Conservation (phyloP, 2,329 filamentous ascomycete species). For the Penicillium fuscoglaucum region DNA sequence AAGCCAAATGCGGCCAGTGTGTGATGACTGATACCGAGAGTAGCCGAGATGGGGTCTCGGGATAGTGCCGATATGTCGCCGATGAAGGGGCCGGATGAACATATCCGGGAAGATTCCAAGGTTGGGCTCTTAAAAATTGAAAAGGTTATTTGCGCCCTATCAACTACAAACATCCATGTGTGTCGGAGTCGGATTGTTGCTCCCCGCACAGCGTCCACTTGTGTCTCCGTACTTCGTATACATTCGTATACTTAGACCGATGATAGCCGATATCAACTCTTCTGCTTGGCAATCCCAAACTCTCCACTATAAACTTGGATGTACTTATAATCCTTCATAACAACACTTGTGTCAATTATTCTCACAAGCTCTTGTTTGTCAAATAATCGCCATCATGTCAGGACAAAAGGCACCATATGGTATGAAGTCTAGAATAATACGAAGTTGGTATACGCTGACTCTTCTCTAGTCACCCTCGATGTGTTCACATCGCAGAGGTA, state of each 20-base stretch:
- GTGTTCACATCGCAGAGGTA: not conserved
- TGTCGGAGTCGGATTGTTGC: not conserved
- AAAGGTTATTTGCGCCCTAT: not conserved
- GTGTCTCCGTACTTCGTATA: not conserved
- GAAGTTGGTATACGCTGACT: not conserved
- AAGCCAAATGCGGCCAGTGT: not conserved
- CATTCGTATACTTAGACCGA: not conserved
- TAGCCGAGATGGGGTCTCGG: slow-evolving; percentile 5
- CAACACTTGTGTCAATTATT: not conserved
- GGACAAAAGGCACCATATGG: not conserved
- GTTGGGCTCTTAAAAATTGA: not conserved
- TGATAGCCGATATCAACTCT: not conserved
- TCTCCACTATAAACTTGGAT: not conserved
- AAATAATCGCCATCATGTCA: not conserved
- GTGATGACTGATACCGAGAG: slow-evolving; percentile 3
- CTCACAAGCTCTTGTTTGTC: not conserved
- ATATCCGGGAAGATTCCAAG: not conserved
- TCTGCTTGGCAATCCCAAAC: not conserved
- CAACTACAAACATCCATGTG: not conserved
- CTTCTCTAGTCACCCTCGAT: not conserved
- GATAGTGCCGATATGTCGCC: not conserved
- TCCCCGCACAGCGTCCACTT: not conserved
- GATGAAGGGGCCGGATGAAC: not conserved
- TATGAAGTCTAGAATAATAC: not conserved
- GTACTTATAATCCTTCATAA: not conserved